Conservation (phyloP, 148 eudicot genomes). For the Spergularia bocconei region DNA sequence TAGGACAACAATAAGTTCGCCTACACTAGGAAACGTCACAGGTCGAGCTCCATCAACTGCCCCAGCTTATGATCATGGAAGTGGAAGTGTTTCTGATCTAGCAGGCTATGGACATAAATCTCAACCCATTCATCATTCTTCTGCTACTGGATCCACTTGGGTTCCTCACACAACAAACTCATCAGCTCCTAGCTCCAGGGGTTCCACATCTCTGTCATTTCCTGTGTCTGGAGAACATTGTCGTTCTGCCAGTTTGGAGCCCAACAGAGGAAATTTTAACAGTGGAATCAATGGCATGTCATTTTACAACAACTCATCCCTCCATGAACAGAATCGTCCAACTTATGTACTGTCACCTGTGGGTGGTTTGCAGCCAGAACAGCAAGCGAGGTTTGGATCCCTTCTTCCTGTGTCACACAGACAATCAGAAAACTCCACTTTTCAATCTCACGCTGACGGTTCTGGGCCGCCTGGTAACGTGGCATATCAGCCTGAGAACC, state of each 20-base stretch:
- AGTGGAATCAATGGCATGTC: slow-evolving; percentile 4
- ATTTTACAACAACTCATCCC: slow-evolving; percentile 23
- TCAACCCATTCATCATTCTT: slow-evolving; percentile 30
- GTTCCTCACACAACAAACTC: no score
- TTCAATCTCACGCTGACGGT: slow-evolving; percentile 30
- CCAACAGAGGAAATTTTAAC: no score
- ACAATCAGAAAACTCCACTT: slow-evolving; percentile 33
- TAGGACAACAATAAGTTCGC: slow-evolving; percentile 32
- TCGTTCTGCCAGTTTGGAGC: slow-evolving; percentile 11
- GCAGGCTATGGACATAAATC: slow-evolving; percentile 35
- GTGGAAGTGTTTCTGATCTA: slow-evolving; percentile 29
- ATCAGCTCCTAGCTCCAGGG: slow-evolving; percentile 19
- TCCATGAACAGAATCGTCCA: slow-evolving; percentile 23
- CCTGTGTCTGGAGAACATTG: slow-evolving; percentile 36
- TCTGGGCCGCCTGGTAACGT: slow-evolving; percentile 29
- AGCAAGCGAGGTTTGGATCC: slow-evolving; percentile 48
- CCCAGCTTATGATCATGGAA: slow-evolving; percentile 28
- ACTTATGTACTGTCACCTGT: not conserved
- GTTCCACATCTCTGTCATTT: slow-evolving; percentile 23
- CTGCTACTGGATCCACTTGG: slow-evolving; percentile 12
- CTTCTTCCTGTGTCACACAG: slow-evolving; percentile 51
- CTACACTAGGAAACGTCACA: slow-evolving; percentile 21
- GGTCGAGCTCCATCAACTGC: slow-evolving; percentile 19
- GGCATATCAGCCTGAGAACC: slow-evolving; percentile 33
- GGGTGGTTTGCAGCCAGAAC: slow-evolving; percentile 46